Base-by-base conservation (phyloP, 306 rosid species). In the Cucumis melo region DNA sequence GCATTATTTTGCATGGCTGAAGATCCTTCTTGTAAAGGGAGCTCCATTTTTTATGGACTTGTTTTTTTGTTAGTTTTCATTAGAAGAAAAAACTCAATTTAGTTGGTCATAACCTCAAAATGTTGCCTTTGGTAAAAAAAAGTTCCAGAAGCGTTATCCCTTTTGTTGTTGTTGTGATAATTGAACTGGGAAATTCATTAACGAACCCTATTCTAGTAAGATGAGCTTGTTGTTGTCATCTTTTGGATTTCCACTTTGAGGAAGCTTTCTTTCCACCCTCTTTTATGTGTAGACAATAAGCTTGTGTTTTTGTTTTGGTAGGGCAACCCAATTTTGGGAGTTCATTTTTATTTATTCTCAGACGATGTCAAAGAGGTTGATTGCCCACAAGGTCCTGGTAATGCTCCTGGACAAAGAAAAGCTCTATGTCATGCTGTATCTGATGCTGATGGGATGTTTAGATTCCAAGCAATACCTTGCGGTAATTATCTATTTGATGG, bases 311-410 rank as follows among this genome's bases (percentile, higher is more conserved):
- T 82, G 29, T 53, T 77, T 77, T 77, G 48, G 34, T 83, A 94
- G 99, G 99, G 99, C 78, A 94, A 88, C 86, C 99, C 99, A 23
- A 89, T 94, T 76, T 78, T 94, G 82, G 99, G 98, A 81, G 99
- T 94, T 84, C 93, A 92, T 19, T 64, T 94, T 66, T 94, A 88
- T 85, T 84, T 94, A 77, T 84, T 87, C 79, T 92, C 99, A 38
- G 90, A 92, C 87, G 96, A 92, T 60, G 93, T 94, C 74, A 82
- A 81, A 63, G 92, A 90, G 86, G 90, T 92, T 76, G 88, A 90
- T 78, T 94, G 99, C 82, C 87, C 92, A 78, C 97, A 92, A 89
- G 96, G 97, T 82, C 85, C 89, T 73, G 90, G 87, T 62, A 82
- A 71, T 83, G 87, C 85, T 67, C 92, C 93, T 65, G 89, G 85